These are phyloP conservation scores for Cutaneotrichosporon arboriforme DNA, from an alignment of 1,284 basidiomycete genomes.

Conservation along the genomic window DNA sequence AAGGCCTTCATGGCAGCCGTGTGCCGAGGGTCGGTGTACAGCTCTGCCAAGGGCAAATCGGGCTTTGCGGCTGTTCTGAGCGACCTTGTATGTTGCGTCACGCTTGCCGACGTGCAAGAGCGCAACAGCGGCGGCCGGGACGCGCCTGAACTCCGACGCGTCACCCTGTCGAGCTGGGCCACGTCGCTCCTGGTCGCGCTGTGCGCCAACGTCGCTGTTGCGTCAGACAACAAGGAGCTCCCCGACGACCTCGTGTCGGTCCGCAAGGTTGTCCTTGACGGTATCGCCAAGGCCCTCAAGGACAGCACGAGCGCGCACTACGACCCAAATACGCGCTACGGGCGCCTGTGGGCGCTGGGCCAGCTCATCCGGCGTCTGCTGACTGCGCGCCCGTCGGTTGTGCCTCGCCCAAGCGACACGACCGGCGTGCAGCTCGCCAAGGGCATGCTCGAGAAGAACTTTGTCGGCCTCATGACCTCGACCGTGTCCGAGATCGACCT, in stretches of 20 bases:
- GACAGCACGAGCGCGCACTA: slow-evolving; percentile 61
- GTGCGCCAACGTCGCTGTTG: slow-evolving; percentile 67
- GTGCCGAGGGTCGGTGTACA: slow-evolving; percentile 54
- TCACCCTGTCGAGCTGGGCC: slow-evolving; percentile 68
- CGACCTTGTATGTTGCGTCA: slow-evolving; percentile 72
- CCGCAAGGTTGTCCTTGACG: slow-evolving; percentile 85
- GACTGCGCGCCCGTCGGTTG: slow-evolving; percentile 62
- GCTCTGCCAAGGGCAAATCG: slow-evolving; percentile 48
- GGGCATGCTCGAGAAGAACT: slow-evolving; percentile 97
- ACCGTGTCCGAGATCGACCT: slow-evolving; percentile 90
- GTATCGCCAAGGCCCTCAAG: slow-evolving; percentile 78
- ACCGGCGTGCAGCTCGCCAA: slow-evolving; percentile 68
- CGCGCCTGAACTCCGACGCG: slow-evolving; percentile 22
- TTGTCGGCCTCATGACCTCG: slow-evolving; percentile 80
- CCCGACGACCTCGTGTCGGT: slow-evolving; percentile 72
- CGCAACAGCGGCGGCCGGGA: slow-evolving; percentile 7
- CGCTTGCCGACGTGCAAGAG: slow-evolving; percentile 48
- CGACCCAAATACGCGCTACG: slow-evolving; percentile 72
- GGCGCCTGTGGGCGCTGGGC: slow-evolving; percentile 76
- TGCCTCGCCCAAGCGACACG: slow-evolving; percentile 42
- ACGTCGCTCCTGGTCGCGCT: slow-evolving; percentile 87
- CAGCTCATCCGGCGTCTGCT: slow-evolving; percentile 86
- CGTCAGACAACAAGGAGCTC: slow-evolving; percentile 66
- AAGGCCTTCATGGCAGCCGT: slow-evolving; percentile 72
- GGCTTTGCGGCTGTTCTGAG: slow-evolving; percentile 56